These are phyloP conservation scores for Exophiala aquamarina DNA, from an alignment of 2,329 filamentous ascomycete genomes.

Conservation along the genomic window DNA sequence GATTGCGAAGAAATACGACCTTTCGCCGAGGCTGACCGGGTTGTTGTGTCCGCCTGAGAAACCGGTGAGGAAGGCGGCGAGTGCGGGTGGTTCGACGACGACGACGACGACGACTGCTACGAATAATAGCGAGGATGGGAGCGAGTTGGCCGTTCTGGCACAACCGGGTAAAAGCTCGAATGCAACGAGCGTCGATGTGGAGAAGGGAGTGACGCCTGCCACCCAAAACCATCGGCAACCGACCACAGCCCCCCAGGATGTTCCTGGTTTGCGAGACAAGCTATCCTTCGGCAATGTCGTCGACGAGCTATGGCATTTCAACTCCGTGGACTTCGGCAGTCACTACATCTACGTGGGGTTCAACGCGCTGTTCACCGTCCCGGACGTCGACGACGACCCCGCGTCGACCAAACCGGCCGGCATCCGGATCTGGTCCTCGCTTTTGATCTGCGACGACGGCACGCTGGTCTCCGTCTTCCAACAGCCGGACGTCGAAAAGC, in stretches of 20 bases:
- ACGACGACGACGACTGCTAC: background rate
- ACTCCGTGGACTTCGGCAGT: conserved; percentile 66
- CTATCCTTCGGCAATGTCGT: conserved; percentile 58
- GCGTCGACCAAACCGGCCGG: conserved; percentile 11
- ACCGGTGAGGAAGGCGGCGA: background rate
- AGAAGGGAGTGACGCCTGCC: conserved; percentile 7
- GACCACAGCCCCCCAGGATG: background rate
- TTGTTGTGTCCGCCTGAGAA: conserved; percentile 30
- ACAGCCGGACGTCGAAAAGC: conserved; percentile 43
- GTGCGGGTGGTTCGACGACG: conserved; percentile 2
- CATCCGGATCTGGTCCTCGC: conserved; percentile 58
- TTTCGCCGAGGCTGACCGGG: conserved; percentile 35
- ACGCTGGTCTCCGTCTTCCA: conserved; percentile 46
- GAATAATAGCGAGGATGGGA: background rate
- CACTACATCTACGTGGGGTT: conserved; percentile 24
- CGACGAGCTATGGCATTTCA: conserved; percentile 73
- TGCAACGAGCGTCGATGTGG: conserved; percentile 6
- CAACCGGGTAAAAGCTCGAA: background rate
- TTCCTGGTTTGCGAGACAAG: background rate
- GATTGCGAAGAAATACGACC: conserved; percentile 31
- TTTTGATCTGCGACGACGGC: conserved; percentile 40
- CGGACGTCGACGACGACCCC: conserved; percentile 52
- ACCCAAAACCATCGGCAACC: conserved; percentile 5
- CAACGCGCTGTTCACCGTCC: conserved; percentile 24
- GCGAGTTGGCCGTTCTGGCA: background rate